Conservation (phyloP, 768 basidiomycete genomes). For the Suillus discolor region DNA sequence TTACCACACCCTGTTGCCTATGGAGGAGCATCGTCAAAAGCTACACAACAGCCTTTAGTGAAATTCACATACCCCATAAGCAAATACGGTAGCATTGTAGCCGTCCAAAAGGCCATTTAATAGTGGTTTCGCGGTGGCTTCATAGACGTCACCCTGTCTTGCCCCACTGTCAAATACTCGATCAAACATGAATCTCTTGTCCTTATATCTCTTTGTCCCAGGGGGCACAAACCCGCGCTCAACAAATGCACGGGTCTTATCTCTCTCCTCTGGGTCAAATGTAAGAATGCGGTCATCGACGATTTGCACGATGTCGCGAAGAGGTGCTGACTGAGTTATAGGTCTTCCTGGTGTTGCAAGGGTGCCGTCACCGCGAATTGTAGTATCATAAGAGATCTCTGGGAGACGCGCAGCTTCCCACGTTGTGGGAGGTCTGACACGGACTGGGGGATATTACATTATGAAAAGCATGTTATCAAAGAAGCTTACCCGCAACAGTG, state of each 20-base stretch:
- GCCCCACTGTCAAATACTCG: slow-evolving; percentile 84
- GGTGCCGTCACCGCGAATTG: slow-evolving; percentile 83
- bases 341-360: slow-evolving; percentile 67
- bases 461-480: slow-evolving; percentile 20
- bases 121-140: slow-evolving; percentile 82
- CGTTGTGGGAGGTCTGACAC: slow-evolving; percentile 84
- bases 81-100: slow-evolving; percentile 97
- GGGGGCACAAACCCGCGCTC: slow-evolving; percentile 85
- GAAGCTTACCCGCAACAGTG: slow-evolving; percentile 71
- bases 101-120: slow-evolving; percentile 87
- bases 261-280: slow-evolving; percentile 94
- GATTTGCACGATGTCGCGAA: slow-evolving; percentile 82
- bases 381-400: slow-evolving; percentile 67
- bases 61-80: slow-evolving; percentile 81
- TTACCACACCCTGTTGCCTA: slow-evolving; percentile 99
- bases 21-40: slow-evolving; percentile 18
- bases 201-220: slow-evolving; percentile 92
- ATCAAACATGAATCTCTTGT: slow-evolving; percentile 97
- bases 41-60: slow-evolving; percentile 3
- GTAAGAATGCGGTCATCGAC: slow-evolving; percentile 94
- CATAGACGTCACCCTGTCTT: slow-evolving; percentile 85
- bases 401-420: slow-evolving; percentile 88
- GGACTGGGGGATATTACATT: slow-evolving; percentile 53
- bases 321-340: slow-evolving; percentile 53
- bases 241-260: slow-evolving; percentile 75